phyloP scores from a whole-genome alignment of 257 asterid genomes.

The Cinchona pubescens region DNA sequence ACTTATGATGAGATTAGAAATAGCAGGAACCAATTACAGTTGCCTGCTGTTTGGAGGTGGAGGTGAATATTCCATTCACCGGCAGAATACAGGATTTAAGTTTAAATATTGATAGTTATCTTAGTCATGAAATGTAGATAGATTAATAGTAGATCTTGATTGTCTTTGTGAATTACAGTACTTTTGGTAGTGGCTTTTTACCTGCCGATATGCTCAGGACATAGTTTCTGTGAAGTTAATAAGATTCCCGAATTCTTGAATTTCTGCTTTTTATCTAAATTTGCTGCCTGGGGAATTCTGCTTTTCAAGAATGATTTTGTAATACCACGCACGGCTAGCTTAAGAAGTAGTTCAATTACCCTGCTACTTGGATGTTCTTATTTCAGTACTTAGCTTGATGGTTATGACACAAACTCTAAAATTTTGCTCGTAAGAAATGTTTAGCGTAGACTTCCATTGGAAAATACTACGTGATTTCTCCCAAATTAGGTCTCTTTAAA shows the following conservation, averaged over 20 bases:
- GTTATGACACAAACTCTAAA: background rate
- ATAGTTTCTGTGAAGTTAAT: background rate
- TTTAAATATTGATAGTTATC: background rate
- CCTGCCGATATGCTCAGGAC: background rate
- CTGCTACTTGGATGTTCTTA: background rate
- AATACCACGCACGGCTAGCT: too few species aligned
- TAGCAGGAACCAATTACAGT: background rate
- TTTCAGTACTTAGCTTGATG: too few species aligned
- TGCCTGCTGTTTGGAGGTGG: background rate
- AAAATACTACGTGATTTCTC: background rate
- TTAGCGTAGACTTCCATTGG: too few species aligned
- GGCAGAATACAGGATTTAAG: background rate
- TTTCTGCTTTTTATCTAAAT: background rate
- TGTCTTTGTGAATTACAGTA: background rate
- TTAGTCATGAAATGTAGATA: background rate
- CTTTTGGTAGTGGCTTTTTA: background rate
- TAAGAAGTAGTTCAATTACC: background rate
- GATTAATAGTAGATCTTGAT: background rate
- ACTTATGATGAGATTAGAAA: slow-evolving; percentile 1
- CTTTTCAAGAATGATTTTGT: background rate
- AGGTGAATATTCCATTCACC: background rate
- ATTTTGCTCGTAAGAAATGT: background rate
- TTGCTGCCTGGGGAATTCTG: background rate
- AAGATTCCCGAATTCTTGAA: background rate
- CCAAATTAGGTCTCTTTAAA: background rate